These are phyloP conservation scores for Sporothrix brasiliensis DNA, from an alignment of 2,329 filamentous ascomycete genomes.

Conservation along the genomic window DNA sequence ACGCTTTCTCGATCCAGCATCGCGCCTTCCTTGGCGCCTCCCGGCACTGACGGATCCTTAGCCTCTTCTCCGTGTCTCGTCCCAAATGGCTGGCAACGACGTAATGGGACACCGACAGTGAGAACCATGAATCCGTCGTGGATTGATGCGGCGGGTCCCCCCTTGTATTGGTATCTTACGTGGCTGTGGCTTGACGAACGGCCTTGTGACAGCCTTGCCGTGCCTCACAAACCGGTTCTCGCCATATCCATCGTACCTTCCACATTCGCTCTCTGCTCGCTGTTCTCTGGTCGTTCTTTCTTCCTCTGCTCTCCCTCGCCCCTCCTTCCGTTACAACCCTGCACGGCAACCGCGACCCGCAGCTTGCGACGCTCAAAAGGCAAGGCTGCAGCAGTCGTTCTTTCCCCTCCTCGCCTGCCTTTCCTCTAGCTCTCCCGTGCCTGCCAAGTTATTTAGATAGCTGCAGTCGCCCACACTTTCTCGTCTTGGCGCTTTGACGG, in stretches of 20 bases:
- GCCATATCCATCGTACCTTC: slow-evolving; percentile 4
- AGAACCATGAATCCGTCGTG: background rate
- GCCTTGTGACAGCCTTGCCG: background rate
- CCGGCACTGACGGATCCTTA: slow-evolving; percentile 1
- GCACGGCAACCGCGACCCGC: background rate
- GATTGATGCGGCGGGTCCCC: background rate
- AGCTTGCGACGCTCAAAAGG: slow-evolving; percentile 4
- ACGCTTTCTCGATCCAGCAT: background rate
- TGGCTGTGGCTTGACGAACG: slow-evolving; percentile 9
- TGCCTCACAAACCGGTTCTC: background rate
- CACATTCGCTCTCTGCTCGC: background rate
- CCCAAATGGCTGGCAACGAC: background rate
- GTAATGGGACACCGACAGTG: background rate
- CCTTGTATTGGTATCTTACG: background rate
- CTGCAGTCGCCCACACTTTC: background rate
- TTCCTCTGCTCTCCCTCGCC: background rate
- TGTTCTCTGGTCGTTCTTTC: background rate
- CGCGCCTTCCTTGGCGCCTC: slow-evolving; percentile 1
- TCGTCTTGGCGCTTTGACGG: slow-evolving; percentile 2
- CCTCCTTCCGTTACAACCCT: background rate
- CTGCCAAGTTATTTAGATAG: slow-evolving; percentile 19
- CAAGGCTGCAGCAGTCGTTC: background rate
- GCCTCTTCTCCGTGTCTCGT: background rate
- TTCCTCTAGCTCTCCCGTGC: background rate
- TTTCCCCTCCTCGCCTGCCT: background rate